Percentiles rank a stretch among this genome's conserved stretches.
Evolutionary conservation across 805 yeast species (phyloP).

Genomic region (Myxozyma lipomycoides): DNA sequence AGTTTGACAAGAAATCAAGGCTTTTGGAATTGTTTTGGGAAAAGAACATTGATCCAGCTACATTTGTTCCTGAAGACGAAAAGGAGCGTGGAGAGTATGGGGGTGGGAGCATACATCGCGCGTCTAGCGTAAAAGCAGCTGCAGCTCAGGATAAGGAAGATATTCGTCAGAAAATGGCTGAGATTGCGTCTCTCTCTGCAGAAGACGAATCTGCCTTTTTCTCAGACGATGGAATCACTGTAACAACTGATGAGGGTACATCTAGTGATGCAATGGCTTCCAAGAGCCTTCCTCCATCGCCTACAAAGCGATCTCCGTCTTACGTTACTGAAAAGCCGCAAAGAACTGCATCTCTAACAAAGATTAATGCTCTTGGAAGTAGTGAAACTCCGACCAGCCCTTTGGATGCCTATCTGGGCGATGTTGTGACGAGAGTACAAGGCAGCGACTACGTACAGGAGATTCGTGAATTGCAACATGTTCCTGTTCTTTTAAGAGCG

Average conservation of each 20-base stretch:
- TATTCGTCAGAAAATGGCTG: constrained; percentile 28
- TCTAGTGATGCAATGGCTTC: constrained; percentile 9
- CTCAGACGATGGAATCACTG: constrained; percentile 1
- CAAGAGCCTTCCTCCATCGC: constrained; percentile 37
- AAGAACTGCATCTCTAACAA: constrained; percentile 31
- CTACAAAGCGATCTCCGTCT: constrained; percentile 28
- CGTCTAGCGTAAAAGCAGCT: constrained; percentile 65
- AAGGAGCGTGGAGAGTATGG: constrained; percentile 69
- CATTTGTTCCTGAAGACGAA: constrained; percentile 88
- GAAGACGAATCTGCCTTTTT: constrained; percentile 14
- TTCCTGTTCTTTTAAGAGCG: constrained; percentile 82
- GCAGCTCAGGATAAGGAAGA: constrained; percentile 44
- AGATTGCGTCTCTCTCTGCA: constrained; percentile 10
- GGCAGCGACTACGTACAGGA: constrained; percentile 59
- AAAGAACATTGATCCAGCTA: constrained; percentile 85
- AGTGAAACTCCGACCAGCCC: constrained; percentile 37
- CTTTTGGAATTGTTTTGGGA: constrained; percentile 87
- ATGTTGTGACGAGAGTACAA: constrained; percentile 57
- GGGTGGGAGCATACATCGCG: constrained; percentile 70
- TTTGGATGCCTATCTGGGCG: constrained; percentile 55
- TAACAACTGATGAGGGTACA: constrained; percentile 5
- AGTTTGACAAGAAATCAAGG: constrained; percentile 67
- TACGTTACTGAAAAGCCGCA: constrained; percentile 25
- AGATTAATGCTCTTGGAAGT: constrained; percentile 22
- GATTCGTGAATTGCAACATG: constrained; percentile 66